Evolutionary conservation across 169 alveolate species (phyloP).

Genomic region (Plasmodium malariae): DNA sequence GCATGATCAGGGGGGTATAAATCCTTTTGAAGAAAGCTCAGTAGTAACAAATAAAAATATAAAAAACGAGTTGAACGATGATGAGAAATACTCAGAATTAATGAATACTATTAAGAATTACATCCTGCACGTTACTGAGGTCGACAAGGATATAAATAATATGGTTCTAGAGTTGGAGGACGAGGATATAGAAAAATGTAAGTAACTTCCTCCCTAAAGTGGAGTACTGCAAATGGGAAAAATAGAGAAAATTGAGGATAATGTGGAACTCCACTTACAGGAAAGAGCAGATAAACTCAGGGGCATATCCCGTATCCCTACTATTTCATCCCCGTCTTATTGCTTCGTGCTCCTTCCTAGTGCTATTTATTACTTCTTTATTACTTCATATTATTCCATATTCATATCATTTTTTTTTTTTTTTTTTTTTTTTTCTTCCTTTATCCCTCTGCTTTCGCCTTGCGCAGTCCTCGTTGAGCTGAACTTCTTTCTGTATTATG

Average conservation of each 20-base stretch:
- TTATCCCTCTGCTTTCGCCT: not conserved
- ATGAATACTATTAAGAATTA: constrained; percentile 17
- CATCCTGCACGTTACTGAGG: constrained; percentile 2
- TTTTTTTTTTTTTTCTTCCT: not conserved
- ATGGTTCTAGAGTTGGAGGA: constrained; percentile 25
- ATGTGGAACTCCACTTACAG: too few species aligned
- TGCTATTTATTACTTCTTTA: too few species aligned
- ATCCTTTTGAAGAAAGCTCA: not conserved
- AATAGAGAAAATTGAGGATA: too few species aligned
- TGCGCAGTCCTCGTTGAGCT: constrained; percentile 21
- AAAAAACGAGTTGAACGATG: not conserved
- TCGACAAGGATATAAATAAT: constrained; percentile 17
- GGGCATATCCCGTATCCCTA: too few species aligned
- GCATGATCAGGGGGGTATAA: not conserved
- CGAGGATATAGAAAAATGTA: constrained; percentile 53
- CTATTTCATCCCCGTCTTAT: too few species aligned
- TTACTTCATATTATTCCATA: too few species aligned
- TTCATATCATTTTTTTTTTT: not conserved
- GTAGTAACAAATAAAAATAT: constrained; percentile 1
- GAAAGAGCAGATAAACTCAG: too few species aligned
- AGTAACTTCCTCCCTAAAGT: not conserved
- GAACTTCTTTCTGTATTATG: constrained; percentile 40
- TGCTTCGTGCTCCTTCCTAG: too few species aligned
- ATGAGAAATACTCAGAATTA: not conserved
- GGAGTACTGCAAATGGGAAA: not conserved